Evolutionary conservation across 23 red algal species (phyloP).

Genomic region (Cyanidium caldarium): DNA sequence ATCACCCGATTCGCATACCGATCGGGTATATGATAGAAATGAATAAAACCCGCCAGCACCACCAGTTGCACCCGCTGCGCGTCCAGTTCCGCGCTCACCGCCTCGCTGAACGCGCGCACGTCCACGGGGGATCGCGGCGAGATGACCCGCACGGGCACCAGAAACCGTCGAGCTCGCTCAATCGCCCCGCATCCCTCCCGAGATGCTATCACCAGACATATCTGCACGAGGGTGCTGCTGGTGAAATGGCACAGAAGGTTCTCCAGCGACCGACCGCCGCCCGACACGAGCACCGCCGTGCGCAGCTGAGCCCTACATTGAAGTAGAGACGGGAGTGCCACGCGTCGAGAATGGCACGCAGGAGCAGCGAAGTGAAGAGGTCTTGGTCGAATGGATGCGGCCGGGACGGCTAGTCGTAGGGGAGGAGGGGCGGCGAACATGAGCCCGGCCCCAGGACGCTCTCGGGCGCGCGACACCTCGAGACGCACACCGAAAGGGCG

Average conservation of each 20-base stretch:
- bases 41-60: constrained; percentile 89
- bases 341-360: too few relatives aligned
- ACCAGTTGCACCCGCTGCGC: constrained; percentile 47
- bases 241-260: constrained; percentile 42
- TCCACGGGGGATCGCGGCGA: neutral
- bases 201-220: constrained; percentile 40
- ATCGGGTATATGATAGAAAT: constrained; percentile 77
- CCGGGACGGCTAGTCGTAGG: too few relatives aligned
- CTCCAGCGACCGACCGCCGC: constrained; percentile 74
- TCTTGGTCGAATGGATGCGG: too few relatives aligned
- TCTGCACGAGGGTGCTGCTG: constrained; percentile 8
- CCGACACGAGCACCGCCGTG: constrained; percentile 67
- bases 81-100: neutral
- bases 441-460: too few relatives aligned
- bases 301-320: too few relatives aligned
- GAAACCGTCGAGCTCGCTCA: constrained; percentile 12
- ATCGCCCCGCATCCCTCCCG: constrained; percentile 21
- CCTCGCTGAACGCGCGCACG: constrained; percentile 14
- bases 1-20: constrained; percentile 57
- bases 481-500: too few relatives aligned
- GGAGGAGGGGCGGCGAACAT: too few relatives aligned
- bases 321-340: too few relatives aligned
- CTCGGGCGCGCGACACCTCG: too few relatives aligned
- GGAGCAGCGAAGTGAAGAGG: too few relatives aligned
- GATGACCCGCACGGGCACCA: constrained; percentile 30